Evolutionary conservation across 495 filamentous ascomycete species (phyloP), one percentile per base, ranked within the genome.

Genomic region (Xylaria cubensis): DNA sequence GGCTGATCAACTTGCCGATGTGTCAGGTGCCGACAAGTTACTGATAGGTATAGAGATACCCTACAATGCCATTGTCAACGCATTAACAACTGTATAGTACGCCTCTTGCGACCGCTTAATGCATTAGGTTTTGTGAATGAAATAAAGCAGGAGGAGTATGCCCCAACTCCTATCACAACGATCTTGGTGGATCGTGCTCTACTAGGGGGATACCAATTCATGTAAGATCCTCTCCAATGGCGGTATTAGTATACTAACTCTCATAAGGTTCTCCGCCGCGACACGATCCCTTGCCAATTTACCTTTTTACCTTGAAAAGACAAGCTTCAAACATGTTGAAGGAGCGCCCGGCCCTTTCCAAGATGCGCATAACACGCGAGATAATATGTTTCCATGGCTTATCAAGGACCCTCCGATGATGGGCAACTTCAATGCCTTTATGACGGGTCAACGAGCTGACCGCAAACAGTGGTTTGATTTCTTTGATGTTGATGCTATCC

Each of bases 81-180:
- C 36, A 5, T 1, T 67, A 32, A 72, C 63, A 26, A n/a, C 7
- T 3, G 13, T 26, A 21, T 0, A 72, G 70, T 72, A 12, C 63
- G 70, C n/a, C 70, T 72, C 24, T 73, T 88, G 66, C 81, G 82
- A 56, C 86, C 88, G 59, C 67, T 88, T 0, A 80, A 78, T 10
- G 82, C 86, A 44, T 84, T 87, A 82, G 83, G 82, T 15, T 77
- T 84, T 56, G 80, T 89, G 59, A 56, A 64, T 8, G 82, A 88
- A 70, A 82, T 80, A 1, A 82, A 78, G 4, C 68, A 73, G 7
- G 80, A 86, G 65, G 78, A 81, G 50, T 89, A 88, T 75, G 73
- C 73, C 0, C 79, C 80, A 2, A 88, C 80, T 19, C 82, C 81
- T 56, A 80, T 87, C 74, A 80, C 82, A 1, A 83, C 73, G 7